These are phyloP conservation scores for Alloteropsis semialata DNA, from an alignment of 176 grass and related monocot species.

Conservation along the genomic window DNA sequence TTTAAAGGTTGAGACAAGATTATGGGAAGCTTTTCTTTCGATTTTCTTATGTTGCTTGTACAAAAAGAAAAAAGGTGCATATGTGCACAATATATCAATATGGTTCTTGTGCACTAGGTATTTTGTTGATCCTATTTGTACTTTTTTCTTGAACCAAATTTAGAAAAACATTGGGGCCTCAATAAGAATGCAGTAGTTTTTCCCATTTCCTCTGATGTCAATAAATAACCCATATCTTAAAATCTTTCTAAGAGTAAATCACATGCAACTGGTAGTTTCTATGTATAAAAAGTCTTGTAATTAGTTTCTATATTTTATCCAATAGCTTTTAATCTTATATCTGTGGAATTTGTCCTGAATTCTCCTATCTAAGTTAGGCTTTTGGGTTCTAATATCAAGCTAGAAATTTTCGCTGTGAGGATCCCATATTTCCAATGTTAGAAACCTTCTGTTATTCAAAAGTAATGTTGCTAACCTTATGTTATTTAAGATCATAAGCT, in stretches of 20 bases:
- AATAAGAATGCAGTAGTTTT: not conserved
- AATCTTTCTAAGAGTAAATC: not conserved
- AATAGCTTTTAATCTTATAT: not conserved
- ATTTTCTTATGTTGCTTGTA: not conserved
- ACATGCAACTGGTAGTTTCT: no score
- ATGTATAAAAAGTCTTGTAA: not conserved
- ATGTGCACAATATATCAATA: no score
- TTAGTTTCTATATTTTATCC: not conserved
- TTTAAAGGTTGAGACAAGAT: not conserved
- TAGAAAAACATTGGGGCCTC: not conserved
- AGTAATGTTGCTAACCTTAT: not conserved
- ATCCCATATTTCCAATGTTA: not conserved
- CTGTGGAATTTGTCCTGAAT: not conserved
- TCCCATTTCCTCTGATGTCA: not conserved
- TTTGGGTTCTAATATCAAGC: not conserved
- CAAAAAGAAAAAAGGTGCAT: not conserved
- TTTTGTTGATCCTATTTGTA: not conserved
- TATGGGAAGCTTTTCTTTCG: not conserved
- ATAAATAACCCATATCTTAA: not conserved
- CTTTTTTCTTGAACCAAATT: not conserved
- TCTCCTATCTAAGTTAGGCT: not conserved
- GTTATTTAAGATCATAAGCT: not conserved
- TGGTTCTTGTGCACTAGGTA: no score
- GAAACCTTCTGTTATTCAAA: not conserved
- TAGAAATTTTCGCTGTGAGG: not conserved